Conservation (phyloP, 768 basidiomycete species). For the Dioszegia crocea region DNA sequence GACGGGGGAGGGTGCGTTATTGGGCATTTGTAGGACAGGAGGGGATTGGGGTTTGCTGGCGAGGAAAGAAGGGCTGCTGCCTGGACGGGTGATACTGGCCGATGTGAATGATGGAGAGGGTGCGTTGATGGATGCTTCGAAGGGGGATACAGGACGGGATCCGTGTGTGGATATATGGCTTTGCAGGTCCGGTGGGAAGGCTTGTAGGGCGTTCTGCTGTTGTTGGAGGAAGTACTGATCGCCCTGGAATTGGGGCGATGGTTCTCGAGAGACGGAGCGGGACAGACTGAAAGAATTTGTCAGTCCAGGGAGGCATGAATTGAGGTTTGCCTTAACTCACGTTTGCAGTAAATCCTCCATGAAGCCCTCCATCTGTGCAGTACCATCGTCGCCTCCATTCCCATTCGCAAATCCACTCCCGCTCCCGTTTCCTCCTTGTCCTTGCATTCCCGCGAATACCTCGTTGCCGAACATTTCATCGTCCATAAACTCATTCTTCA, state of each 20-base stretch:
- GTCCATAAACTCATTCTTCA: neutral
- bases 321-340: conserved; percentile 14
- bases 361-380: neutral
- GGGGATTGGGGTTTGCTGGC: conserved; percentile 38
- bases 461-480: neutral
- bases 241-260: conserved; percentile 14
- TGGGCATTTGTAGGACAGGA: conserved; percentile 31
- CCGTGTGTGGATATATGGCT: conserved; percentile 11
- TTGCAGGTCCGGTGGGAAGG: neutral
- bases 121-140: conserved; percentile 7
- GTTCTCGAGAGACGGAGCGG: conserved; percentile 21
- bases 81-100: conserved; percentile 6
- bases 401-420: neutral
- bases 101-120: conserved; percentile 10
- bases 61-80: conserved; percentile 17
- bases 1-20: conserved; percentile 29
- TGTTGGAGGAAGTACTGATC: conserved; percentile 6
- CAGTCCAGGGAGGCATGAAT: neutral
- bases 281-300: conserved; percentile 12
- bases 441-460: neutral
- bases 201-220: conserved; percentile 3
- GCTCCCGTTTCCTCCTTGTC: conserved; percentile 7
- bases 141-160: conserved; percentile 15
- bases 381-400: neutral
- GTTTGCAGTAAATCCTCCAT: conserved; percentile 18